A percentile compares a stretch with the other conserved stretches of the same genome.
Conservation (phyloP, 306 rosid genomes). For the Cicer cuneatum region DNA sequence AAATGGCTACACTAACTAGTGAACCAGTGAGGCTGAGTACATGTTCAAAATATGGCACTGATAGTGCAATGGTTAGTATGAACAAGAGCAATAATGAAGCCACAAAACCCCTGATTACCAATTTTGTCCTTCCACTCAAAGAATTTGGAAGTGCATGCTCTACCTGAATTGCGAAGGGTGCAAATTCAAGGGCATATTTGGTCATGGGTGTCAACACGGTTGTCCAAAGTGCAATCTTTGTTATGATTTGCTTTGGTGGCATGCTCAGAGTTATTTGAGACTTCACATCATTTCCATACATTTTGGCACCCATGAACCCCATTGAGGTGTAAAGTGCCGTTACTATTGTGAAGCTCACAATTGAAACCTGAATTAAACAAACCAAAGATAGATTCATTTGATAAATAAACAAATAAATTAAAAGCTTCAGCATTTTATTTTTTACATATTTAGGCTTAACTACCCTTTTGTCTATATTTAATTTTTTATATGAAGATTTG, state of each 20-base stretch:
- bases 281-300: conserved; percentile 63
- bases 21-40: conserved; percentile 85
- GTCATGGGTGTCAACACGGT: conserved; percentile 80
- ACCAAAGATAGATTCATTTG: not conserved
- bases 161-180: conserved; percentile 73
- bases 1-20: conserved; percentile 53
- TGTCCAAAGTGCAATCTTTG: conserved; percentile 80
- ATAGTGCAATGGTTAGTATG: conserved; percentile 64
- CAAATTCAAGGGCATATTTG: conserved; percentile 79
- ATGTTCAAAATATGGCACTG: conserved; percentile 68
- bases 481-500: no score
- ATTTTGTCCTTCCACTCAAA: conserved; percentile 50
- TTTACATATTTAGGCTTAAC: no score
- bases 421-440: not conserved
- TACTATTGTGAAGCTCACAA: conserved; percentile 70
- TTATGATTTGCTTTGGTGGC: conserved; percentile 54
- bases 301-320: conserved; percentile 75
- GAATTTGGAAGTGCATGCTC: conserved; percentile 62
- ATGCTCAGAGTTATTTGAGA: conserved; percentile 82
- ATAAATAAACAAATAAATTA: not conserved
- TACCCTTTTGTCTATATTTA: no score
- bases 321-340: conserved; percentile 48
- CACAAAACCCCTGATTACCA: conserved; percentile 50
- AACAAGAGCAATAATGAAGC: conserved; percentile 61
- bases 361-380: conserved; percentile 57